Evolutionary conservation across 495 filamentous ascomycete genomes (phyloP).

Genomic region (Penicillium crystallinum): DNA sequence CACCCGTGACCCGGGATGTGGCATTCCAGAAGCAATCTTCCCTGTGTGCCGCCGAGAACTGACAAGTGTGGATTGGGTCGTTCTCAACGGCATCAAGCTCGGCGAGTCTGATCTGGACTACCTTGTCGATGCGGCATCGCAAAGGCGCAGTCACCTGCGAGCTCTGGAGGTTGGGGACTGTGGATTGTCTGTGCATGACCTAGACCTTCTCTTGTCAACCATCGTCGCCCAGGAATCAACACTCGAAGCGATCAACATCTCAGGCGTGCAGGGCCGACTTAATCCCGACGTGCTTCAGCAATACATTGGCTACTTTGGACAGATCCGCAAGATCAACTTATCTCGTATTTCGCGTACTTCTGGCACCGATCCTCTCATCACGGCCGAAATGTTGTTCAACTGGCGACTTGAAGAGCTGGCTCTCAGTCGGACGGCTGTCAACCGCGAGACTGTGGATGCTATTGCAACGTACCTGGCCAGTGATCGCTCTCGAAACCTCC

Average conservation of each 20-base stretch:
- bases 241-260: slow-evolving; percentile 71
- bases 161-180: slow-evolving; percentile 80
- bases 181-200: slow-evolving; percentile 54
- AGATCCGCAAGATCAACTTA: slow-evolving; percentile 65
- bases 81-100: slow-evolving; percentile 76
- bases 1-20: slow-evolving; percentile 62
- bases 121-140: slow-evolving; percentile 61
- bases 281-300: slow-evolving; percentile 58
- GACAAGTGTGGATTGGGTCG: slow-evolving; percentile 77
- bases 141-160: slow-evolving; percentile 60
- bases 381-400: slow-evolving; percentile 59
- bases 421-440: slow-evolving; percentile 61
- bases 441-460: slow-evolving; percentile 49
- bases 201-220: slow-evolving; percentile 42
- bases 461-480: slow-evolving; percentile 61
- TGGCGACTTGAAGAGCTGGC: slow-evolving; percentile 75
- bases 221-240: slow-evolving; percentile 58
- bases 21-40: slow-evolving; percentile 73
- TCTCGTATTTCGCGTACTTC: slow-evolving; percentile 62
- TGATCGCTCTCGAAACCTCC: slow-evolving; percentile 58
- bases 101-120: slow-evolving; percentile 75
- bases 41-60: slow-evolving; percentile 66
- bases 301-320: slow-evolving; percentile 62
- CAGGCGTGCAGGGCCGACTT: slow-evolving; percentile 67
- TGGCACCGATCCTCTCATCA: slow-evolving; percentile 58